phyloP scores from a whole-genome alignment of 2,329 filamentous ascomycete species.

The Phialocephala sp. region DNA sequence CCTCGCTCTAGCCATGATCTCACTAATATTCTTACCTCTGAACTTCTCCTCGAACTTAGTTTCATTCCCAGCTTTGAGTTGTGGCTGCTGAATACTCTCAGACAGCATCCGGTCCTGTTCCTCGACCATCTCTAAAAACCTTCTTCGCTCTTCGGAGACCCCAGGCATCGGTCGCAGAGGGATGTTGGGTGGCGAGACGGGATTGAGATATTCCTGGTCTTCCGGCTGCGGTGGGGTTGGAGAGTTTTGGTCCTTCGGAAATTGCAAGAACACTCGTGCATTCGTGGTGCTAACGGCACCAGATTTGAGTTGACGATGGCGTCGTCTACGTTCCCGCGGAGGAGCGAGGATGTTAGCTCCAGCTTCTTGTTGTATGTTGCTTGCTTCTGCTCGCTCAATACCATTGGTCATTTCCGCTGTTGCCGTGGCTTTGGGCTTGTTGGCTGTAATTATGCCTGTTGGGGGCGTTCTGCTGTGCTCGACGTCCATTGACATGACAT shows the following conservation, averaged over 20 bases:
- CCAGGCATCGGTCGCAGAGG: background rate
- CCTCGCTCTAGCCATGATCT: conserved; percentile 59
- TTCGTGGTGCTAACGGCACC: too few species aligned
- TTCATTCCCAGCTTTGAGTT: background rate
- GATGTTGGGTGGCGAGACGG: background rate
- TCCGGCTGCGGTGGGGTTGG: too few species aligned
- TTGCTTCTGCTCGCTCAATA: too few species aligned
- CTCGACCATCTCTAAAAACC: background rate
- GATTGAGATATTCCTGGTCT: background rate
- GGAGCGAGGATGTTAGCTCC: background rate
- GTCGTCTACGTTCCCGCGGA: background rate
- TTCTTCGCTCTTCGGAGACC: conserved; percentile 45
- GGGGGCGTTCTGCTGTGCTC: background rate
- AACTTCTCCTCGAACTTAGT: background rate
- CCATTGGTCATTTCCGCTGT: background rate
- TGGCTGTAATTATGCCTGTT: background rate
- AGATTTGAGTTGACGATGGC: too few species aligned
- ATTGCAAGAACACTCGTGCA: too few species aligned
- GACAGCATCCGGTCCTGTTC: background rate
- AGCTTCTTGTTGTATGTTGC: background rate
- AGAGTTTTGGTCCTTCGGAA: too few species aligned
- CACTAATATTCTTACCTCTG: background rate
- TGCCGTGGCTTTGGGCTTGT: background rate
- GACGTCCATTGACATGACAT: background rate
- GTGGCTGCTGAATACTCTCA: background rate